Percentiles rank a stretch among this genome's conserved stretches.
These are phyloP conservation scores for Xylaria nigripes DNA, from an alignment of 495 filamentous ascomycete genomes.

Conservation along the genomic window DNA sequence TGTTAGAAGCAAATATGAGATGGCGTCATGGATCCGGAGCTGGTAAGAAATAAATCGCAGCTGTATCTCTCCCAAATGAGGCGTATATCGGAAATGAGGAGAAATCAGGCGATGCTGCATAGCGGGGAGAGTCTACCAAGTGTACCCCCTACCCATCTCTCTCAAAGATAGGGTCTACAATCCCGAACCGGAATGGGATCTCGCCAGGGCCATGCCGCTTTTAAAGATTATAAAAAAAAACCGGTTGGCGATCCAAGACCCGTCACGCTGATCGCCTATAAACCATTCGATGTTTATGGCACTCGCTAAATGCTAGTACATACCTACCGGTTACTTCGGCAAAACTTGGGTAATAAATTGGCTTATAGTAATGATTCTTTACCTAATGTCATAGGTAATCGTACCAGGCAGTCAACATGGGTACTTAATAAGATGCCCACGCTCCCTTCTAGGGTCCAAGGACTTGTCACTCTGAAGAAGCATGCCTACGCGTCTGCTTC, in stretches of 20 bases:
- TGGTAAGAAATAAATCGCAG: too few species aligned
- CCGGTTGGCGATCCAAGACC: background rate
- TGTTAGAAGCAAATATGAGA: too few species aligned
- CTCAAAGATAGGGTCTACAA: background rate
- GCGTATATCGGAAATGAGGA: background rate
- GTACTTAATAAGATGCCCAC: too few species aligned
- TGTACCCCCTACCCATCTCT: background rate
- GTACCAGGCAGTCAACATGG: too few species aligned
- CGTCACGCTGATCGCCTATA: background rate
- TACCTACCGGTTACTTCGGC: too few species aligned
- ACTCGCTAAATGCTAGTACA: background rate
- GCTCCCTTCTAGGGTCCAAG: too few species aligned
- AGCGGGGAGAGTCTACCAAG: background rate
- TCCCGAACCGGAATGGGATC: background rate
- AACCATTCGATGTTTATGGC: background rate
- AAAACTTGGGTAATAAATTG: too few species aligned
- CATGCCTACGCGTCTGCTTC: background rate
- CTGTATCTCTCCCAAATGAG: too few species aligned
- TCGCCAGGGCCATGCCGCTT: background rate
- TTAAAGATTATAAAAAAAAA: background rate
- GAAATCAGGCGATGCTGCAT: background rate
- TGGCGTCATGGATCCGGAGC: too few species aligned
- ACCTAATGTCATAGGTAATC: background rate
- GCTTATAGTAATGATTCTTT: too few species aligned
- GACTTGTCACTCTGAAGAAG: too few species aligned